Percentiles rank a stretch among this genome's conserved stretches.
These are phyloP conservation scores for Suhomyces atakaporum DNA, from an alignment of 1,139 yeast genomes.

Conservation along the genomic window DNA sequence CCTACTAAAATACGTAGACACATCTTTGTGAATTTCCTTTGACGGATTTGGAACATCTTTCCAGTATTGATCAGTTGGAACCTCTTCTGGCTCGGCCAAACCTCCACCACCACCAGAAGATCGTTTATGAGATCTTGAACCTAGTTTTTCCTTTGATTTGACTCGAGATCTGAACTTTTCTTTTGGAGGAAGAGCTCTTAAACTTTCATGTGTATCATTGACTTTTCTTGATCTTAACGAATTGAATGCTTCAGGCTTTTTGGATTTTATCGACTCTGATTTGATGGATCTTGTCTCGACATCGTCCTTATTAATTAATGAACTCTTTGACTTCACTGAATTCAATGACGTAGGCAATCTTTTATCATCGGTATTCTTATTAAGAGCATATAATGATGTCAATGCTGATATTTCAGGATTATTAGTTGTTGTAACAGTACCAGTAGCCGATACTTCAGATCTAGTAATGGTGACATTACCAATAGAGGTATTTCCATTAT, in stretches of 20 bases:
- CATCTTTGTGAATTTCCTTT: conserved; percentile 50
- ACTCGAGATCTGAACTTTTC: conserved; percentile 4
- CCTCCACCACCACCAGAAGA: conserved; percentile 9
- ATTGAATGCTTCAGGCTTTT: conserved; percentile 1
- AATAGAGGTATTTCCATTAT: background rate
- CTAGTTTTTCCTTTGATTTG: conserved; percentile 4
- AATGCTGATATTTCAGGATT: conserved; percentile 39
- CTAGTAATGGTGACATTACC: background rate
- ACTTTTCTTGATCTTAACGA: conserved; percentile 1
- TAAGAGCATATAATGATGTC: conserved; percentile 42
- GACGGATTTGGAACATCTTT: conserved; percentile 72
- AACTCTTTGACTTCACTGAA: conserved; percentile 9
- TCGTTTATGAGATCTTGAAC: conserved; percentile 7
- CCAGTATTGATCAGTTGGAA: conserved; percentile 50
- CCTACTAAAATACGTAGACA: conserved; percentile 53
- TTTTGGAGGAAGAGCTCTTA: too few relatives aligned
- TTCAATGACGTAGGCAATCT: conserved; percentile 5
- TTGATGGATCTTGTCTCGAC: background rate
- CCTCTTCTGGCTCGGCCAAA: conserved; percentile 9
- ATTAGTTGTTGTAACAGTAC: conserved; percentile 32
- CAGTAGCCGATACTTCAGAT: conserved; percentile 2
- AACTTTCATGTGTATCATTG: too few relatives aligned
- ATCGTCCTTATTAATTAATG: conserved; percentile 1
- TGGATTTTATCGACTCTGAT: conserved; percentile 1
- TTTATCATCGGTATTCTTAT: conserved; percentile 36